Evolutionary conservation across 2,329 filamentous ascomycete species (phyloP).

Genomic region (Cryphonectria naterciae): DNA sequence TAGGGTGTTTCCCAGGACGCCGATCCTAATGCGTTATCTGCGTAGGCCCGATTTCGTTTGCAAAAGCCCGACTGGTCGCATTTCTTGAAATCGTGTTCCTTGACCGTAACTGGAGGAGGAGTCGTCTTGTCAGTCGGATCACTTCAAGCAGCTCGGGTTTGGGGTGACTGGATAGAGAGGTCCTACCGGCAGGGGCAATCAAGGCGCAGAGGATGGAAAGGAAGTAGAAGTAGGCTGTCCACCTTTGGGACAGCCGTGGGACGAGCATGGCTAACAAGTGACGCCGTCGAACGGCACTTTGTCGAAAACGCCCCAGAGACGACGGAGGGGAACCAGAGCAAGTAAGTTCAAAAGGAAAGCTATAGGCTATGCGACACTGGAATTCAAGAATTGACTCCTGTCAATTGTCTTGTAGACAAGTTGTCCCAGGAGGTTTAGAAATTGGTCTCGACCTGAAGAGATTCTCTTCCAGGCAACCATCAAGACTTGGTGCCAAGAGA

Average conservation of each 20-base stretch:
- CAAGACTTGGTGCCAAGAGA: slow-evolving; percentile 4
- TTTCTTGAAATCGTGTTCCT: slow-evolving; percentile 96
- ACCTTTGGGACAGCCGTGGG: slow-evolving; percentile 56
- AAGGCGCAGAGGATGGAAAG: slow-evolving; percentile 62
- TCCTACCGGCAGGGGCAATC: slow-evolving; percentile 67
- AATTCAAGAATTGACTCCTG: slow-evolving; percentile 22
- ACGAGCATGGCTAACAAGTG: slow-evolving; percentile 24
- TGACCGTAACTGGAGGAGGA: slow-evolving; percentile 70
- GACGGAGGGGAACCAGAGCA: slow-evolving; percentile 1
- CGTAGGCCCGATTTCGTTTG: slow-evolving; percentile 88
- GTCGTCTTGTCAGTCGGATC: slow-evolving; percentile 9
- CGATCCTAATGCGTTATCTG: slow-evolving; percentile 72
- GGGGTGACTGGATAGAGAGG: not conserved
- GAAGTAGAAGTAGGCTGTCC: slow-evolving; percentile 67
- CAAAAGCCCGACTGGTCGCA: slow-evolving; percentile 97
- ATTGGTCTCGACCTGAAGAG: slow-evolving; percentile 25
- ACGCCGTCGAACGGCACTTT: slow-evolving; percentile 20
- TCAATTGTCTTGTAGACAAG: slow-evolving; percentile 28
- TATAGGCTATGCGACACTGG: slow-evolving; percentile 32
- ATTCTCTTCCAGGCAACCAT: slow-evolving; percentile 23
- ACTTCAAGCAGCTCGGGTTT: not conserved
- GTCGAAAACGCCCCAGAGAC: slow-evolving; percentile 17
- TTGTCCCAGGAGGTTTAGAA: slow-evolving; percentile 6
- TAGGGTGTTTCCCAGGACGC: slow-evolving; percentile 81
- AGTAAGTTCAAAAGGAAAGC: slow-evolving; percentile 1